Evolutionary conservation across 1,139 yeast species (phyloP), one percentile per base, ranked within the genome.

Genomic region (Candida sp.): DNA sequence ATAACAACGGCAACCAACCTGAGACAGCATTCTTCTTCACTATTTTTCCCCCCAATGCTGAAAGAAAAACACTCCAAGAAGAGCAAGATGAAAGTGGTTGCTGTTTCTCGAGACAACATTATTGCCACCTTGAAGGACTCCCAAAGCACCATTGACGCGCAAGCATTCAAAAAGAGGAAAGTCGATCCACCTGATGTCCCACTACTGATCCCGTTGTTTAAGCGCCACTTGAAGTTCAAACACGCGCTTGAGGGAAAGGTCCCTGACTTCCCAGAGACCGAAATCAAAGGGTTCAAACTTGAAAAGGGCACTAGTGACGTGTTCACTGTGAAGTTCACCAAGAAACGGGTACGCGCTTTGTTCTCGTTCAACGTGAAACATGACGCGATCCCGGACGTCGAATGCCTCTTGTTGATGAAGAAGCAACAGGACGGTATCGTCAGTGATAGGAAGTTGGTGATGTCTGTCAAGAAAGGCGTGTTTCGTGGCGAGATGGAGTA

Each of bases 401-500:
- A 42, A 31, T 42, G 35, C 32, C 11, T 7, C 8, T 31, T 42
- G 37, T 22, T 42, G 3, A 8, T 22, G 17, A 42, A 42, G 31
- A 23, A 34, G n/a, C 35, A 11, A 7, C 34, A 42, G 23, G 44
- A 53, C 46, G 49, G 52, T 8, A 37, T 54, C 6, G 25, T 23
- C 8, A 32, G 37, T 7, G 31, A 35, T 27, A 33, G 12, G 42
- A 46, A 46, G 11, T 28, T 54, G 12, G 44, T 38, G 2, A 49
- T 58, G 22, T 34, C 48, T 42, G 33, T 50, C 2, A 41, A 28
- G 5, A 40, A 33, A 3, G 54, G 54, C 37, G 28, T 31, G 26
- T 38, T 58, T 9, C 9, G 31, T 7, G 48, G 58, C 4, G 34
- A 37, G 11, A 47, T 60, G 6, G 23, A 22, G 1, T 57, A 54